Conservation (phyloP, 2,329 filamentous ascomycete genomes). For the Ophiostoma piceae region DNA sequence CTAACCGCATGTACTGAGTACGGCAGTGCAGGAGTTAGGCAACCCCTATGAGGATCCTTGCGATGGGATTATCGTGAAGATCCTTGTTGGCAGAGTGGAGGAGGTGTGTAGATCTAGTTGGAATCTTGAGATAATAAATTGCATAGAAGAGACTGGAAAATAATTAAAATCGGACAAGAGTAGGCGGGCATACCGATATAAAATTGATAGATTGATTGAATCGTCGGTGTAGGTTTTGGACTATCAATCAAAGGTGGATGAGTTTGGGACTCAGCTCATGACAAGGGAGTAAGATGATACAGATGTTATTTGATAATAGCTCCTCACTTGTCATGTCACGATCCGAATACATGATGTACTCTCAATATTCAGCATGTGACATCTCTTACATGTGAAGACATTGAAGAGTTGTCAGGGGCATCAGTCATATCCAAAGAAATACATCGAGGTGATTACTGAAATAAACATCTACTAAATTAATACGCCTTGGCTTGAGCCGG, state of each 20-base stretch:
- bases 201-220: neutral
- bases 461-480: neutral
- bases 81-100: neutral
- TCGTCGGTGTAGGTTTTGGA: neutral
- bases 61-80: neutral
- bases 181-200: neutral
- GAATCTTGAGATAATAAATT: neutral
- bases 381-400: neutral
- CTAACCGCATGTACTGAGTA: neutral
- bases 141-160: neutral
- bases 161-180: neutral
- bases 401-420: neutral
- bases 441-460: neutral
- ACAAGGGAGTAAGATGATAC: neutral
- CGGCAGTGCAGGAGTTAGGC: neutral
- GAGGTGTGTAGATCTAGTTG: neutral
- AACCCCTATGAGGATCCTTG: neutral
- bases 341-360: neutral
- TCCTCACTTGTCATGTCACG: neutral
- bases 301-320: neutral
- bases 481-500: neutral
- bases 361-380: neutral
- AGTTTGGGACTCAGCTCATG: neutral
- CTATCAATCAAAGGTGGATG: neutral
- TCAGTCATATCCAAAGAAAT: neutral